These are phyloP conservation scores for Pleurotus platypus DNA, from an alignment of 768 basidiomycete species.

Conservation along the genomic window DNA sequence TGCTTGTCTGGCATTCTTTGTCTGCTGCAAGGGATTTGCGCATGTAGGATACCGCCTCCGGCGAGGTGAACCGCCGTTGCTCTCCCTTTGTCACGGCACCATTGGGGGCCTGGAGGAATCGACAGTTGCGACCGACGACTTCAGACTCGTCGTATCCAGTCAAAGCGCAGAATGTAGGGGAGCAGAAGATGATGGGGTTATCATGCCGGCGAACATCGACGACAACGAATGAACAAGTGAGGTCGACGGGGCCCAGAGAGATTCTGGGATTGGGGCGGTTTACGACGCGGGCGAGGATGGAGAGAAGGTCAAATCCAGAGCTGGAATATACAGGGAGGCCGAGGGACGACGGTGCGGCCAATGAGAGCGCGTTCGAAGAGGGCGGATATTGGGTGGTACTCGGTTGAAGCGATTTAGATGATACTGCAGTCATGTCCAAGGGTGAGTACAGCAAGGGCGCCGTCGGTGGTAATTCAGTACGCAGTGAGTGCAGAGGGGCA, in stretches of 20 bases:
- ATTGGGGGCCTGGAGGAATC: conserved; percentile 83
- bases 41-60: conserved; percentile 60
- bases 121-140: conserved; percentile 87
- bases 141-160: conserved; percentile 76
- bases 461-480: too few relatives aligned
- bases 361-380: neutral
- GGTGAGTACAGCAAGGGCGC: too few relatives aligned
- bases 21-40: conserved; percentile 61
- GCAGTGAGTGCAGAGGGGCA: neutral
- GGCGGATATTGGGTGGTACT: too few relatives aligned
- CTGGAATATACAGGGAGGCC: conserved; percentile 75
- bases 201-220: conserved; percentile 82
- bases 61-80: conserved; percentile 53
- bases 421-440: too few relatives aligned
- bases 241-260: conserved; percentile 85
- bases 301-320: conserved; percentile 88
- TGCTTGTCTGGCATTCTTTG: conserved; percentile 85
- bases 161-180: conserved; percentile 73
- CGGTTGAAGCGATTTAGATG: too few relatives aligned
- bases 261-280: conserved; percentile 72
- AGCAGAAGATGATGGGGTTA: conserved; percentile 86
- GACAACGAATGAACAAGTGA: conserved; percentile 90
- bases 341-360: conserved; percentile 27
- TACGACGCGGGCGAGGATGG: conserved; percentile 75
- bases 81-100: conserved; percentile 32